Evolutionary conservation across 2,329 filamentous ascomycete genomes (phyloP).

Genomic region (Mycosphaerella arachidis): DNA sequence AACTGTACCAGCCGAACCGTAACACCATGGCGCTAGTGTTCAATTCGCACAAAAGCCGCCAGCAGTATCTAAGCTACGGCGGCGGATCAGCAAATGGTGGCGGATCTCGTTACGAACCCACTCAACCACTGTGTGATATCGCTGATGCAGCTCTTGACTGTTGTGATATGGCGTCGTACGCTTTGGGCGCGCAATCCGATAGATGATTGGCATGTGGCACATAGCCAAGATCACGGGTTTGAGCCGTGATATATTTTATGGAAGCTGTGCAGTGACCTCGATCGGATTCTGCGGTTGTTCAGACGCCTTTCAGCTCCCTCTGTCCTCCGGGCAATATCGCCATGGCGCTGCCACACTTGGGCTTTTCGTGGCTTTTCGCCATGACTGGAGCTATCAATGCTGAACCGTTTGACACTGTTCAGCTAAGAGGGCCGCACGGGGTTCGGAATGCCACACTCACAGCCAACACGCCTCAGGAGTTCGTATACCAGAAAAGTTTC

Average conservation of each 20-base stretch:
- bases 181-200: not conserved
- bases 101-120: too few species aligned
- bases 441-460: conserved; percentile 5
- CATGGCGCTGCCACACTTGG: too few species aligned
- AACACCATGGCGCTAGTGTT: too few species aligned
- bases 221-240: not conserved
- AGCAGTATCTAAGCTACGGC: too few species aligned
- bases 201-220: not conserved
- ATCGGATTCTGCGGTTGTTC: conserved; percentile 9
- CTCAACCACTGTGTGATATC: too few species aligned
- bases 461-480: conserved; percentile 1
- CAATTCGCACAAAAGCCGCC: too few species aligned
- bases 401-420: conserved; percentile 5
- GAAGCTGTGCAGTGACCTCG: conserved; percentile 4
- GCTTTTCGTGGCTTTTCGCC: too few species aligned
- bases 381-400: conserved; percentile 9
- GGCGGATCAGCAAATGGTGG: too few species aligned
- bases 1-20: too few species aligned
- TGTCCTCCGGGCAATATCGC: too few species aligned
- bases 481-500: conserved; percentile 11
- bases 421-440: not conserved
- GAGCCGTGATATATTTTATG: not conserved
- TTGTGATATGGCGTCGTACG: not conserved
- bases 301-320: too few species aligned
- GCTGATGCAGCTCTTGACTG: not conserved